Conservation (phyloP, 164 flowering plant genomes). For the Taxillus chinensis region DNA sequence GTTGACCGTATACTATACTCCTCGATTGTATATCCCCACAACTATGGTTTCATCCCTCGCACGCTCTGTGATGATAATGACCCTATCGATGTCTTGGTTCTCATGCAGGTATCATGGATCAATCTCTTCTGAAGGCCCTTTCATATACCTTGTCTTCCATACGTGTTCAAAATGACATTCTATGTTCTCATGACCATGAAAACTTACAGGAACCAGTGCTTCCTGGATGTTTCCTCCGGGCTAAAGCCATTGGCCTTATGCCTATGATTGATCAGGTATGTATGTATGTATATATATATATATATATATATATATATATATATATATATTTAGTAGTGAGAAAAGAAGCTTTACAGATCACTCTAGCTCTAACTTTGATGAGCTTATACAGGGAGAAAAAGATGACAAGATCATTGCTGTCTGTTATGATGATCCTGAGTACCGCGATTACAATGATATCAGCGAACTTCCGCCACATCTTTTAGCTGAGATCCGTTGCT, state of each 20-base stretch:
- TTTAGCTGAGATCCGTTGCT: slow-evolving; percentile 73
- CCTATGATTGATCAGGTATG: slow-evolving; percentile 90
- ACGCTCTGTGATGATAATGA: slow-evolving; percentile 87
- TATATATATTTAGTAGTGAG: background rate
- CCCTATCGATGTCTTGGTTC: slow-evolving; percentile 76
- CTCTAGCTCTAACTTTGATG: slow-evolving; percentile 5
- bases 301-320: too few species aligned
- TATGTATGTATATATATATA: too few species aligned
- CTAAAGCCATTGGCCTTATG: slow-evolving; percentile 81
- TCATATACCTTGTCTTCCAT: too few species aligned
- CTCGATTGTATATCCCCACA: slow-evolving; percentile 91
- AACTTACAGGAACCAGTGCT: slow-evolving; percentile 60
- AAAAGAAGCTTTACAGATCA: background rate
- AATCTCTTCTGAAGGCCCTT: background rate
- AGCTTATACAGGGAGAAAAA: slow-evolving; percentile 52
- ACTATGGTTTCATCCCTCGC: slow-evolving; percentile 92
- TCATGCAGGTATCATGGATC: slow-evolving; percentile 63
- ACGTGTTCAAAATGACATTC: too few species aligned
- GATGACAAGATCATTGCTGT: slow-evolving; percentile 89
- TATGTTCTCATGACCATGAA: background rate
- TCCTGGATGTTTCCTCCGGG: slow-evolving; percentile 79
- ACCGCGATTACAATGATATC: slow-evolving; percentile 65
- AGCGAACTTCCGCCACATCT: slow-evolving; percentile 86
- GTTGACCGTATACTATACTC: slow-evolving; percentile 87
- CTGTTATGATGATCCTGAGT: slow-evolving; percentile 87